These are phyloP conservation scores for Podochytrium sp. DNA, from an alignment of 192 early-diverging fungal species.

Conservation along the genomic window DNA sequence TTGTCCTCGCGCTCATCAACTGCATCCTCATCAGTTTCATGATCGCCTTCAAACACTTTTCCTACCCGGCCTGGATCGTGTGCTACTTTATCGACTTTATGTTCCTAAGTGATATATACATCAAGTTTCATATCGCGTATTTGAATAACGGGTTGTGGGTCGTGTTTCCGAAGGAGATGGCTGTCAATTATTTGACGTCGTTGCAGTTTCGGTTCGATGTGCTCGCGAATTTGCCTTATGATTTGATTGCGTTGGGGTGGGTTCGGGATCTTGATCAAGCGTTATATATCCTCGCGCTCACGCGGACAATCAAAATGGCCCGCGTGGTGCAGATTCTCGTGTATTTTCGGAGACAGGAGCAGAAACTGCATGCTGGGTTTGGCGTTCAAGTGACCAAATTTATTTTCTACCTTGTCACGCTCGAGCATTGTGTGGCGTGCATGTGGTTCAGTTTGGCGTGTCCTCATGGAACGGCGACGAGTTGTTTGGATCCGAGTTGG, in stretches of 20 bases:
- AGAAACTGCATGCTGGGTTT: constrained; percentile 51
- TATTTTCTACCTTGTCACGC: constrained; percentile 38
- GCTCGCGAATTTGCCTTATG: constrained; percentile 47
- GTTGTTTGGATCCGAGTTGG: constrained; percentile 44
- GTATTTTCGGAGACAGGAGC: constrained; percentile 48
- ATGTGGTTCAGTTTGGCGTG: constrained; percentile 53
- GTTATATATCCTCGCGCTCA: constrained; percentile 35
- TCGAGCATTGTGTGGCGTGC: constrained; percentile 49
- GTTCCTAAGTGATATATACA: constrained; percentile 53
- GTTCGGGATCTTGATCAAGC: background rate
- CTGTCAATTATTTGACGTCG: constrained; percentile 47
- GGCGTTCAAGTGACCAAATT: constrained; percentile 52
- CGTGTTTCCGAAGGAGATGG: constrained; percentile 60
- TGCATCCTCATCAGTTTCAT: constrained; percentile 50
- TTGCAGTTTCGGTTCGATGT: constrained; percentile 52
- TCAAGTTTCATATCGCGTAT: constrained; percentile 58
- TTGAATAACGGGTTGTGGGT: constrained; percentile 58
- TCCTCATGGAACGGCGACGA: constrained; percentile 25
- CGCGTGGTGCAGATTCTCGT: constrained; percentile 41
- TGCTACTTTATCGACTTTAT: constrained; percentile 48
- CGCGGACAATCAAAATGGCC: constrained; percentile 47
- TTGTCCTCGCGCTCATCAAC: constrained; percentile 45
- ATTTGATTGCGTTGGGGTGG: constrained; percentile 50
- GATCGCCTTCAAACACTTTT: constrained; percentile 54
- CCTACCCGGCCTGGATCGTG: constrained; percentile 35